A percentile compares a stretch with the other conserved stretches of the same genome.
Evolutionary conservation across 441 rosid species (phyloP).

Genomic region (Arabidopsis lyrata): DNA sequence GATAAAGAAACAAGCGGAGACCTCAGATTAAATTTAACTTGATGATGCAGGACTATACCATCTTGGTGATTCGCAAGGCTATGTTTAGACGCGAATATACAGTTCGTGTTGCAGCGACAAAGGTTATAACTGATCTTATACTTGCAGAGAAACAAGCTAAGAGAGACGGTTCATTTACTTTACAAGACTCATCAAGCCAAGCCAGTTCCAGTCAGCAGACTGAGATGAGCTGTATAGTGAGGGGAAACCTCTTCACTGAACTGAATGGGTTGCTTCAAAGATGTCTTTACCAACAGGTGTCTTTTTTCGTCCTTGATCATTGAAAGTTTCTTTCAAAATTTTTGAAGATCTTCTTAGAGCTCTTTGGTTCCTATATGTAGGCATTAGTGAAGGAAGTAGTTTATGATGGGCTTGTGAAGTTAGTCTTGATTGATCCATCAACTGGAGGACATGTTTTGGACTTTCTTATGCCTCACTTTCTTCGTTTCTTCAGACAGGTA

Average conservation of each 20-base stretch:
- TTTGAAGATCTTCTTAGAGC: slow-evolving; percentile 31
- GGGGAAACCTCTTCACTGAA: slow-evolving; percentile 68
- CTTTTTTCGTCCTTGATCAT: slow-evolving; percentile 7
- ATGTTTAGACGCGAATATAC: slow-evolving; percentile 80
- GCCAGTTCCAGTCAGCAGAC: slow-evolving; percentile 88
- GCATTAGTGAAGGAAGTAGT: slow-evolving; percentile 65
- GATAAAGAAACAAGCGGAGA: not conserved
- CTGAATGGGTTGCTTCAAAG: slow-evolving; percentile 80
- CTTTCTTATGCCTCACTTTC: slow-evolving; percentile 81
- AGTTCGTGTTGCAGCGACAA: slow-evolving; percentile 74
- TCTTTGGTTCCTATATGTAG: slow-evolving; percentile 49
- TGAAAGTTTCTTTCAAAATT: slow-evolving; percentile 12
- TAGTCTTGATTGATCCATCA: slow-evolving; percentile 70
- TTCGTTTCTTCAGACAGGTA: slow-evolving; percentile 76
- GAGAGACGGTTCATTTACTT: slow-evolving; percentile 52
- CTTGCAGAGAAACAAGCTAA: slow-evolving; percentile 71
- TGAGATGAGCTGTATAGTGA: slow-evolving; percentile 50
- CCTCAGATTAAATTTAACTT: slow-evolving; percentile 1
- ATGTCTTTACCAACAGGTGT: slow-evolving; percentile 83
- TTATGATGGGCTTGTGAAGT: slow-evolving; percentile 78
- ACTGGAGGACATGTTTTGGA: slow-evolving; percentile 64
- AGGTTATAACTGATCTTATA: slow-evolving; percentile 63
- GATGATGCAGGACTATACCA: slow-evolving; percentile 64
- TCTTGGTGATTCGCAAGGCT: slow-evolving; percentile 83
- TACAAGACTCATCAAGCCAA: slow-evolving; percentile 88